phyloP scores from a whole-genome alignment of 2,329 filamentous ascomycete species.

The Malbranchea zuffiana region DNA sequence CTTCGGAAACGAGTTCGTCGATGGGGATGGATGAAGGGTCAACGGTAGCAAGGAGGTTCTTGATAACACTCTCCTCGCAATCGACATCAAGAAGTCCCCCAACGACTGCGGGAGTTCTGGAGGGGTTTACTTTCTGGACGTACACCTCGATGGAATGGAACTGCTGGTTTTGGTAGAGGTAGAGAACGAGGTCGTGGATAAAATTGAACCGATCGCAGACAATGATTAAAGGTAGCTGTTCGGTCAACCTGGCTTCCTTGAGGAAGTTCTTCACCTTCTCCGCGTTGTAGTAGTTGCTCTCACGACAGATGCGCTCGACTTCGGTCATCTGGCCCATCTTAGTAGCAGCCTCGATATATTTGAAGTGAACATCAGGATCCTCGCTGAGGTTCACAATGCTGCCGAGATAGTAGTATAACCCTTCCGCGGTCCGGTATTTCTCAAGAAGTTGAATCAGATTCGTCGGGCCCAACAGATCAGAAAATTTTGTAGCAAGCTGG shows the following conservation, averaged over 20 bases:
- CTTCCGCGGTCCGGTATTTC: slow-evolving; percentile 94
- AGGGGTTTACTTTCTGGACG: slow-evolving; percentile 90
- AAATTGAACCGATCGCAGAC: slow-evolving; percentile 99
- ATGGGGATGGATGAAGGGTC: slow-evolving; percentile 79
- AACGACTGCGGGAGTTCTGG: slow-evolving; percentile 80
- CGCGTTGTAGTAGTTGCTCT: slow-evolving; percentile 79
- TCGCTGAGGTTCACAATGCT: slow-evolving; percentile 96
- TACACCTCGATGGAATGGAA: slow-evolving; percentile 99
- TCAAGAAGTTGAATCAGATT: slow-evolving; percentile 87
- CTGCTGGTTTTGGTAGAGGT: slow-evolving; percentile 97
- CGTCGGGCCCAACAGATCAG: slow-evolving; percentile 79
- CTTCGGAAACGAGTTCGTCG: slow-evolving; percentile 83
- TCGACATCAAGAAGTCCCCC: slow-evolving; percentile 92
- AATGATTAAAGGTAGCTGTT: slow-evolving; percentile 93
- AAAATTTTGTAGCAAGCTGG: slow-evolving; percentile 95
- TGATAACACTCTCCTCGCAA: slow-evolving; percentile 94
- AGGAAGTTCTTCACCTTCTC: slow-evolving; percentile 99
- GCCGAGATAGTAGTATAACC: slow-evolving; percentile 95
- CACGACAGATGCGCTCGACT: slow-evolving; percentile 92
- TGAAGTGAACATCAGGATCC: slow-evolving; percentile 93
- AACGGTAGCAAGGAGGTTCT: slow-evolving; percentile 75
- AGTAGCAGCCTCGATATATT: slow-evolving; percentile 96
- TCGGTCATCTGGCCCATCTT: slow-evolving; percentile 89
- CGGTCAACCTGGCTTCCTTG: slow-evolving; percentile 84
- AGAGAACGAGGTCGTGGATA: slow-evolving; percentile 89